Evolutionary conservation across 768 basidiomycete genomes (phyloP).

Genomic region (Pisolithus orientalis): DNA sequence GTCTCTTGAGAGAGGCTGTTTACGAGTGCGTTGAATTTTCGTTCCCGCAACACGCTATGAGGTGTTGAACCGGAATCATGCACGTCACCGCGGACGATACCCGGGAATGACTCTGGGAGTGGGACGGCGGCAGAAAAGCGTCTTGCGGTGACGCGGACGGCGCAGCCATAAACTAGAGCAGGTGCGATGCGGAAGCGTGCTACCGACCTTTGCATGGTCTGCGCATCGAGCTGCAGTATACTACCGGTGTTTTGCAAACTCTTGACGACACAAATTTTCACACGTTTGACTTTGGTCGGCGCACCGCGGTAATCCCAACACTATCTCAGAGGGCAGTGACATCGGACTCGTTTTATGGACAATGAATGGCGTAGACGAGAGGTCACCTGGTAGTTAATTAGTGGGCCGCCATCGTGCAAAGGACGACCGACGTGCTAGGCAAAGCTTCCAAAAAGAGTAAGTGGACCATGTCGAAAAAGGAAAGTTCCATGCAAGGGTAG

Average conservation of each 20-base stretch:
- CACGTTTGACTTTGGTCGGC: not conserved
- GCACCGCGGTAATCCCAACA: no score
- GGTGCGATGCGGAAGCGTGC: slow-evolving; percentile 11
- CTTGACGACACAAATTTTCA: not conserved
- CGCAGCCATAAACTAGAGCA: slow-evolving; percentile 5
- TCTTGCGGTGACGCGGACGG: slow-evolving; percentile 8
- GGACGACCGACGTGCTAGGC: no score
- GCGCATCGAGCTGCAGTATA: slow-evolving; percentile 7
- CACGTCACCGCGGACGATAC: slow-evolving; percentile 1
- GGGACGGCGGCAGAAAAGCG: not conserved
- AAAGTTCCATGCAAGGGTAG: slow-evolving; percentile 17
- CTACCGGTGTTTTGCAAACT: not conserved
- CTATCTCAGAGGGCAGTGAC: no score
- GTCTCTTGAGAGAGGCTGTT: slow-evolving; percentile 25
- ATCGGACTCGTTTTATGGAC: no score
- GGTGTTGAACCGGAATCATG: slow-evolving; percentile 2
- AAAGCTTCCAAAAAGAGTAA: no score
- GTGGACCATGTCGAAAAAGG: no score
- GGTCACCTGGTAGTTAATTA: no score
- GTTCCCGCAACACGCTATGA: slow-evolving; percentile 10
- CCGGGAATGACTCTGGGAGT: not conserved
- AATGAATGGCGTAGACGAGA: no score
- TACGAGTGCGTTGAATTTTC: slow-evolving; percentile 23
- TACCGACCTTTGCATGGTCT: slow-evolving; percentile 20
- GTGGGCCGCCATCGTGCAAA: no score